Evolutionary conservation across 768 basidiomycete species (phyloP).

Genomic region (Leccinum variicolor): DNA sequence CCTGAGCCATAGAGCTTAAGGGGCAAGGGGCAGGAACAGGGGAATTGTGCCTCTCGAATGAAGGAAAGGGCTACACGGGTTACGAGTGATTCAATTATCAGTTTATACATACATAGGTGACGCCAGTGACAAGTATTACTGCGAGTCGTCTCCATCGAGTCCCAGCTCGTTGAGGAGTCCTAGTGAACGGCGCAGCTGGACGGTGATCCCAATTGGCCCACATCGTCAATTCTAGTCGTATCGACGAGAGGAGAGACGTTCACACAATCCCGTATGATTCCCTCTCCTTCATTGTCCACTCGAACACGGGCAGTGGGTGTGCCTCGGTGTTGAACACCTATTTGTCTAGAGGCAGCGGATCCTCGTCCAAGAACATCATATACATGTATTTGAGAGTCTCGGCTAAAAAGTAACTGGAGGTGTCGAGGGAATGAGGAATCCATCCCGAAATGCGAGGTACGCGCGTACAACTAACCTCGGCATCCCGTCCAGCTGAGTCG

Average conservation of each 20-base stretch:
- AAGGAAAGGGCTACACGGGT: too few species aligned
- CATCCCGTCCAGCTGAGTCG: conserved; percentile 51
- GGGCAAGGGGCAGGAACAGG: too few species aligned
- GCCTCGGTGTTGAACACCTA: conserved; percentile 72
- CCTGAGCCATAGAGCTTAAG: too few species aligned
- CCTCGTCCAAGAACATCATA: conserved; percentile 61
- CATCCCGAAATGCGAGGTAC: neutral
- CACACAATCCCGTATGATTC: conserved; percentile 34
- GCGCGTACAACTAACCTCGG: conserved; percentile 53
- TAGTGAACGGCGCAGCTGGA: too few species aligned
- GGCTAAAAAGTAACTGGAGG: conserved; percentile 48
- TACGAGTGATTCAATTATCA: too few species aligned
- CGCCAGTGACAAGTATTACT: conserved; percentile 18
- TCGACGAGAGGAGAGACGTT: neutral
- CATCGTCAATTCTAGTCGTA: too few species aligned
- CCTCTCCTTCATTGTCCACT: conserved; percentile 57
- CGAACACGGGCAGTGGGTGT: conserved; percentile 73
- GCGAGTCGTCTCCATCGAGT: too few species aligned
- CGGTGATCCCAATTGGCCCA: too few species aligned
- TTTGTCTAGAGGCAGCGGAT: conserved; percentile 49
- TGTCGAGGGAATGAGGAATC: conserved; percentile 11
- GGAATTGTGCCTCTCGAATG: too few species aligned
- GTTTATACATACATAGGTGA: too few species aligned
- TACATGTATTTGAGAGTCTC: conserved; percentile 73
- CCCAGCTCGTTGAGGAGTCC: too few species aligned